These are phyloP conservation scores for Penicillium glabrum DNA, from an alignment of 2,329 filamentous ascomycete genomes.

Conservation along the genomic window DNA sequence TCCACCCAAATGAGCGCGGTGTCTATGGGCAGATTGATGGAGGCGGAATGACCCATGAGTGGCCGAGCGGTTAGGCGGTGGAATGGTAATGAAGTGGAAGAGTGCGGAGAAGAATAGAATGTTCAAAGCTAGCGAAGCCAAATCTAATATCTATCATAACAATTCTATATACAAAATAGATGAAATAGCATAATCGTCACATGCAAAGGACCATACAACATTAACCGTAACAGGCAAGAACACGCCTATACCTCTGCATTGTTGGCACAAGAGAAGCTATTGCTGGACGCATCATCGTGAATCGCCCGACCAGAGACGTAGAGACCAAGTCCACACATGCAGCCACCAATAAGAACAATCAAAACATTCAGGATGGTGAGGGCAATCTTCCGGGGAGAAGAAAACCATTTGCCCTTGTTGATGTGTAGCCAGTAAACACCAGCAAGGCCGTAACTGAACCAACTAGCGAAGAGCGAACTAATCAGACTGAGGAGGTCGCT, in stretches of 20 bases:
- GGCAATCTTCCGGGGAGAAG: conserved; percentile 44
- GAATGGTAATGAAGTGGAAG: neutral
- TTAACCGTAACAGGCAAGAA: neutral
- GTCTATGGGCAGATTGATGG: neutral
- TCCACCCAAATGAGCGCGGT: neutral
- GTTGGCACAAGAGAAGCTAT: conserved; percentile 41
- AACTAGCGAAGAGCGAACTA: conserved; percentile 61
- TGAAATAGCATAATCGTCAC: conserved; percentile 1
- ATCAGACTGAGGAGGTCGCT: conserved; percentile 64
- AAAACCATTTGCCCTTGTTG: conserved; percentile 44
- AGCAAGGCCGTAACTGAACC: conserved; percentile 59
- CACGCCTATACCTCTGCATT: conserved; percentile 22
- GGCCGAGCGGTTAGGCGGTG: neutral
- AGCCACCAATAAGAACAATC: conserved; percentile 38
- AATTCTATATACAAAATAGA: conserved; percentile 2
- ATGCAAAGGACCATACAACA: conserved; percentile 1
- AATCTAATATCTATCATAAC: neutral
- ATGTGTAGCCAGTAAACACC: conserved; percentile 51
- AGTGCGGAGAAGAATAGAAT: neutral
- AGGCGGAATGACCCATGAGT: neutral
- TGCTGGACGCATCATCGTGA: conserved; percentile 27
- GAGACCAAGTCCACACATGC: conserved; percentile 26
- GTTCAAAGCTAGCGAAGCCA: neutral
- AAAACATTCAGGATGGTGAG: conserved; percentile 47
- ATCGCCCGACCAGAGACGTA: conserved; percentile 28